Evolutionary conservation across 2,329 filamentous ascomycete species (phyloP).

Genomic region (Ophiostoma piceae): DNA sequence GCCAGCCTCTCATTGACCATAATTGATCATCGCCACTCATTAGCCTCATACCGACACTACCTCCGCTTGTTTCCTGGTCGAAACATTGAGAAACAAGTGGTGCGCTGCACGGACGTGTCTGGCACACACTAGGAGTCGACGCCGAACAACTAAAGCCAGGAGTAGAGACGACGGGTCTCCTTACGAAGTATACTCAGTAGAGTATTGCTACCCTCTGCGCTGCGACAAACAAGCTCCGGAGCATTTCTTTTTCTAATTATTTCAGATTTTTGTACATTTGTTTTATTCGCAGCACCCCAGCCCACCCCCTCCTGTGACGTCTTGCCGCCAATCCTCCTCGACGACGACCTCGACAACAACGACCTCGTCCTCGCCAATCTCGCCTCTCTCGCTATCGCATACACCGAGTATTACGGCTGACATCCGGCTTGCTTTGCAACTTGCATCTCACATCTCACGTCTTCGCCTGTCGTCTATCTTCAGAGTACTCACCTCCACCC

Average conservation of each 20-base stretch:
- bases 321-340: constrained; percentile 4
- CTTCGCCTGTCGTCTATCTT: neutral
- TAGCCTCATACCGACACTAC: neutral
- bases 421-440: neutral
- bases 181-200: no score
- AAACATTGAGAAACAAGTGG: constrained; percentile 21
- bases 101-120: constrained; percentile 18
- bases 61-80: constrained; percentile 19
- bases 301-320: constrained; percentile 2
- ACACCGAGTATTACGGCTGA: neutral
- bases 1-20: neutral
- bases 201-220: no score
- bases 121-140: constrained; percentile 7
- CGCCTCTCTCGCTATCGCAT: neutral
- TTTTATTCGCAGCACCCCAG: neutral
- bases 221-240: neutral
- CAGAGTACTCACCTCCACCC: no score
- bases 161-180: constrained; percentile 14
- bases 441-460: neutral
- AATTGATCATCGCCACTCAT: no score
- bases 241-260: neutral
- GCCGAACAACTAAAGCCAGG: constrained; percentile 6
- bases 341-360: neutral
- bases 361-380: neutral
- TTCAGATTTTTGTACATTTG: neutral